Conservation (phyloP, 345 rosid genomes). For the Linum trigynum region DNA sequence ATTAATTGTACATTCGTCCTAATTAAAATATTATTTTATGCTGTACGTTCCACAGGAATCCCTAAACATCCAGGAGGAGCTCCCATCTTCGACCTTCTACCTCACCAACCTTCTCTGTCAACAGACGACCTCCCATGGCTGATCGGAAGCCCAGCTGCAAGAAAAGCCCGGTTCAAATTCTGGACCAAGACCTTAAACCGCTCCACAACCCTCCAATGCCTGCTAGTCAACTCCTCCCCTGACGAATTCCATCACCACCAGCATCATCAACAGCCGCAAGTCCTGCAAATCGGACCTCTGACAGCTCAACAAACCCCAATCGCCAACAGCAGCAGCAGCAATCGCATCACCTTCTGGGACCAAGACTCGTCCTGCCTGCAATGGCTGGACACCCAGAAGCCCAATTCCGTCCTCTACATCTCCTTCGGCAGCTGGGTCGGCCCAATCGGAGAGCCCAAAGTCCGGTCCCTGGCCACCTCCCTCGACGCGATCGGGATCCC, state of each 20-base stretch:
- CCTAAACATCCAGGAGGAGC: constrained; percentile 28
- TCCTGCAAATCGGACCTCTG: constrained; percentile 42
- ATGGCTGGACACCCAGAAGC: constrained; percentile 51
- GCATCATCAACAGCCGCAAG: constrained; percentile 12
- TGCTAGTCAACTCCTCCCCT: constrained; percentile 52
- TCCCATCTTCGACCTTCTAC: constrained; percentile 13
- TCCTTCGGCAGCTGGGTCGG: constrained; percentile 88
- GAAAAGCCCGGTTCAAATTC: constrained; percentile 54
- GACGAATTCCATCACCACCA: neutral
- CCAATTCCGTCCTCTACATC: constrained; percentile 44
- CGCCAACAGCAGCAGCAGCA: neutral
- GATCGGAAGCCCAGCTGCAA: constrained; percentile 49
- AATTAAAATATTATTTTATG: too few species aligned
- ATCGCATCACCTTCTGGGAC: constrained; percentile 49
- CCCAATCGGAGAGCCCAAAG: constrained; percentile 53
- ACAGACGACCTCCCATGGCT: constrained; percentile 73
- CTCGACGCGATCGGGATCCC: constrained; percentile 39
- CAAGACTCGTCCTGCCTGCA: constrained; percentile 55
- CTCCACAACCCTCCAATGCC: constrained; percentile 42
- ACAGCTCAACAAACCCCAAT: constrained; percentile 15
- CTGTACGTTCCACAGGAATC: constrained; percentile 25
- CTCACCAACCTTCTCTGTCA: constrained; percentile 35
- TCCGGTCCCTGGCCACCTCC: constrained; percentile 38
- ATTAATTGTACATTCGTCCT: neutral
- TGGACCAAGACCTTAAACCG: constrained; percentile 58